Evolutionary conservation across 306 rosid species (phyloP).

Genomic region (Ochetophila trinervis): DNA sequence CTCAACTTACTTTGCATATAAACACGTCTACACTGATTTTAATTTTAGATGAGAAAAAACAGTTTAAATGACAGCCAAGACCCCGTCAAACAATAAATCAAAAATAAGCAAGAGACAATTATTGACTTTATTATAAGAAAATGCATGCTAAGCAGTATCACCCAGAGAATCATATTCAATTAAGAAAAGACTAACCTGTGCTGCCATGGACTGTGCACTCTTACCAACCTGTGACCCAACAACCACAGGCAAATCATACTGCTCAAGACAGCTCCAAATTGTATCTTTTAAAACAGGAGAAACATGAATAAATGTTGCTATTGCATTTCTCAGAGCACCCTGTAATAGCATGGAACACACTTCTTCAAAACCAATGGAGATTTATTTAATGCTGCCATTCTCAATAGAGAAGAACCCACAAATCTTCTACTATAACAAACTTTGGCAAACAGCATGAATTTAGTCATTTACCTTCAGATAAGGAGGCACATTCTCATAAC

Average conservation of each 20-base stretch:
- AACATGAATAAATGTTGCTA: conserved; percentile 67
- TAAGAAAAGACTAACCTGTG: conserved; percentile 50
- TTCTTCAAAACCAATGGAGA: conserved; percentile 26
- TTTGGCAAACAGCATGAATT: conserved; percentile 21
- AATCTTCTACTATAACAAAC: conserved; percentile 5
- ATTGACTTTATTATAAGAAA: background rate
- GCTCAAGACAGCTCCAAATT: conserved; percentile 93
- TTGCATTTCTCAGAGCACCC: conserved; percentile 95
- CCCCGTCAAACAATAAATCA: no score
- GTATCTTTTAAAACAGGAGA: conserved; percentile 72
- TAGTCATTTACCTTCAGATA: conserved; percentile 70
- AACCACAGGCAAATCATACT: conserved; percentile 93
- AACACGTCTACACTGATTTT: background rate
- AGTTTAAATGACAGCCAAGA: no score
- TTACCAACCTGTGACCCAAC: conserved; percentile 68
- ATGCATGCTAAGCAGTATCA: background rate
- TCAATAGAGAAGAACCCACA: conserved; percentile 23
- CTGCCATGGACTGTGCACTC: conserved; percentile 52
- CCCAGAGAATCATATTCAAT: background rate
- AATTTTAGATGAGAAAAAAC: background rate
- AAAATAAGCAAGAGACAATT: background rate
- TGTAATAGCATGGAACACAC: conserved; percentile 25
- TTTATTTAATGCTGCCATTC: conserved; percentile 22
- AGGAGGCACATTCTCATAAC: conserved; percentile 96
- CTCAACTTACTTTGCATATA: no score